A percentile compares a stretch with the other conserved stretches of the same genome.
Evolutionary conservation across 2,329 filamentous ascomycete genomes (phyloP).

Genomic region (Xylariaceae sp.): DNA sequence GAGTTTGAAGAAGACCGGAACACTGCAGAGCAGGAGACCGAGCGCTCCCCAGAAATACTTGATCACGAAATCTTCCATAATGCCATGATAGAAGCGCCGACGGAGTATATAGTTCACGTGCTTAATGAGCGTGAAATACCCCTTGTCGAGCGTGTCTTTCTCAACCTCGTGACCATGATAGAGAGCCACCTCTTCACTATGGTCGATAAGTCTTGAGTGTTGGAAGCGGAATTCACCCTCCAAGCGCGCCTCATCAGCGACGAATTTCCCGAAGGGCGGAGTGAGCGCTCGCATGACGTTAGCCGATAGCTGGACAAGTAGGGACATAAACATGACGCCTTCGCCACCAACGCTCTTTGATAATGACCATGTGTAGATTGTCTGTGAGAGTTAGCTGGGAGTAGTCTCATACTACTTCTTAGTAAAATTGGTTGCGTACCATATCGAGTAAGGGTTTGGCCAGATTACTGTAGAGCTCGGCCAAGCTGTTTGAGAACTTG

Average conservation of each 20-base stretch:
- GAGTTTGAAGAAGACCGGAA: constrained; percentile 93
- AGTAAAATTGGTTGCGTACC: constrained; percentile 40
- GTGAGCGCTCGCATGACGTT: constrained; percentile 90
- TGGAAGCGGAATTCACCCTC: constrained; percentile 97
- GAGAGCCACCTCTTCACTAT: constrained; percentile 89
- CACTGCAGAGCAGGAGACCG: constrained; percentile 84
- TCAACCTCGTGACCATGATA: constrained; percentile 90
- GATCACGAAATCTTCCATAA: constrained; percentile 99
- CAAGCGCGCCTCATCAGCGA: constrained; percentile 88
- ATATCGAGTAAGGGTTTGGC: constrained; percentile 94
- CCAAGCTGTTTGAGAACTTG: constrained; percentile 91
- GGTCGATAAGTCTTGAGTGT: constrained; percentile 90
- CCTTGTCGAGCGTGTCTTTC: constrained; percentile 94
- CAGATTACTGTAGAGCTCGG: constrained; percentile 92
- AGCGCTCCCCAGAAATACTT: constrained; percentile 99
- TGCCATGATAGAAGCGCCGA: constrained; percentile 89
- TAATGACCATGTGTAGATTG: constrained; percentile 90
- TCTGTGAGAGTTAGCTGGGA: constrained; percentile 38
- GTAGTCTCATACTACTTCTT: not conserved
- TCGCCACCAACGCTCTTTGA: constrained; percentile 95
- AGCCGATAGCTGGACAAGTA: constrained; percentile 89
- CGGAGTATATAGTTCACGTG: constrained; percentile 95
- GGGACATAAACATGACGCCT: constrained; percentile 89
- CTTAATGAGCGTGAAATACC: constrained; percentile 98
- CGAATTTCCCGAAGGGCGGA: constrained; percentile 94